Evolutionary conservation across 139 green algal genomes (phyloP).

Genomic region (Edaphochlamys debaryana): DNA sequence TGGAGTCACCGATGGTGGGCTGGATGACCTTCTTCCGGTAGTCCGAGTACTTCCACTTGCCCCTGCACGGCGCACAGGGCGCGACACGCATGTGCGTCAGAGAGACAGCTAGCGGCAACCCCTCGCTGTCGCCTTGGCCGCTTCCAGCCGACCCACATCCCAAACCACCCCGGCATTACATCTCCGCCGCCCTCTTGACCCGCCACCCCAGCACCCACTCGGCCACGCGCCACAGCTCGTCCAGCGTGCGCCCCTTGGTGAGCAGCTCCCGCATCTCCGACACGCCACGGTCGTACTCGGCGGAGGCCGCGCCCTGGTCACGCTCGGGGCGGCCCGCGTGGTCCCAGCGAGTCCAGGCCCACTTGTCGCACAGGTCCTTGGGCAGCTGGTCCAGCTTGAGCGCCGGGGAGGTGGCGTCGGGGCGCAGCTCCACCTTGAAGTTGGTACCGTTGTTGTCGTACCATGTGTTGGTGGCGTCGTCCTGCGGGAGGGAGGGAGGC

Average conservation of each 20-base stretch:
- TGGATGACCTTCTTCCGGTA: conserved; percentile 34
- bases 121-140: no score
- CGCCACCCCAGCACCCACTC: no score
- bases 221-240: conserved; percentile 81
- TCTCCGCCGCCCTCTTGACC: no score
- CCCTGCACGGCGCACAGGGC: background rate
- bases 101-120: no score
- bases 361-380: conserved; percentile 92
- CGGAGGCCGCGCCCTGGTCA: conserved; percentile 2
- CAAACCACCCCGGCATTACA: no score
- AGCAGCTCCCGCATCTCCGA: conserved; percentile 78
- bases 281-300: conserved; percentile 63
- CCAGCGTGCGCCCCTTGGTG: conserved; percentile 54
- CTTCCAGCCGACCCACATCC: no score
- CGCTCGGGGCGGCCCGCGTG: conserved; percentile 57
- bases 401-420: background rate
- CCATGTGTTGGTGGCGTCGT: conserved; percentile 82
- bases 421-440: conserved; percentile 83
- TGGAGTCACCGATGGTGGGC: conserved; percentile 9
- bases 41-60: conserved; percentile 66
- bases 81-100: no score
- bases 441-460: conserved; percentile 87
- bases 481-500: conserved; percentile 34
- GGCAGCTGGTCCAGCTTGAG: conserved; percentile 70
- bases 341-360: conserved; percentile 95